phyloP scores from a whole-genome alignment of 129 eudicot species.

The Flaveria robusta region DNA sequence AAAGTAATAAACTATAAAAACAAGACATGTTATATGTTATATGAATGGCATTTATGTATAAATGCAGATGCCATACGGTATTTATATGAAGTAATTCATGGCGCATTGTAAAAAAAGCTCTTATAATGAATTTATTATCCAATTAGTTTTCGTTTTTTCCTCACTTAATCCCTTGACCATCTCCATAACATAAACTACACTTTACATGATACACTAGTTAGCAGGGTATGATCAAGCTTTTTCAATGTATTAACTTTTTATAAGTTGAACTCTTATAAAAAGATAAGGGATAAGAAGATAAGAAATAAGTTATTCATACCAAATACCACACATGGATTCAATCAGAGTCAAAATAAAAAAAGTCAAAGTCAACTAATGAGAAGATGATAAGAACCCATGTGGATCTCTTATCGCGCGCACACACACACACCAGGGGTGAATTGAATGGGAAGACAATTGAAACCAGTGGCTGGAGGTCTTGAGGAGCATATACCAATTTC shows the following conservation, averaged over 20 bases:
- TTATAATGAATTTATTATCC: no score
- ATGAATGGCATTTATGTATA: slow-evolving; percentile 4
- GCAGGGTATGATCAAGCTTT: no score
- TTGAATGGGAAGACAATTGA: slow-evolving; percentile 36
- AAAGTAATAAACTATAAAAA: slow-evolving; percentile 23
- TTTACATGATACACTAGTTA: no score
- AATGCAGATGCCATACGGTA: not conserved
- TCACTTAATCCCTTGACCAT: no score
- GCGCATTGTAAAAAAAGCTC: no score
- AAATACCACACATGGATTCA: slow-evolving; percentile 22
- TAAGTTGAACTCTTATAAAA: not conserved
- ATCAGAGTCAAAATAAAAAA: slow-evolving; percentile 4
- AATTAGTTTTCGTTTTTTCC: no score
- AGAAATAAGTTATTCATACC: slow-evolving; percentile 10
- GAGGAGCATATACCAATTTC: slow-evolving; percentile 22
- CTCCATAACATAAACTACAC: no score
- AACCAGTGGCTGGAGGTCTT: slow-evolving; percentile 26
- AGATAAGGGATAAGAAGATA: not conserved
- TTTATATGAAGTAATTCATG: no score
- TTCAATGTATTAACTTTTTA: not conserved
- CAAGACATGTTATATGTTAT: not conserved
- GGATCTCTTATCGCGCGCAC: slow-evolving; percentile 19
- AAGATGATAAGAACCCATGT: slow-evolving; percentile 20
- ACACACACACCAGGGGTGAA: slow-evolving; percentile 5
- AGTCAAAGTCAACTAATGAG: slow-evolving; percentile 23